Base-by-base conservation (phyloP, 805 yeast species). In the Candida pseudoglaebosa region DNA sequence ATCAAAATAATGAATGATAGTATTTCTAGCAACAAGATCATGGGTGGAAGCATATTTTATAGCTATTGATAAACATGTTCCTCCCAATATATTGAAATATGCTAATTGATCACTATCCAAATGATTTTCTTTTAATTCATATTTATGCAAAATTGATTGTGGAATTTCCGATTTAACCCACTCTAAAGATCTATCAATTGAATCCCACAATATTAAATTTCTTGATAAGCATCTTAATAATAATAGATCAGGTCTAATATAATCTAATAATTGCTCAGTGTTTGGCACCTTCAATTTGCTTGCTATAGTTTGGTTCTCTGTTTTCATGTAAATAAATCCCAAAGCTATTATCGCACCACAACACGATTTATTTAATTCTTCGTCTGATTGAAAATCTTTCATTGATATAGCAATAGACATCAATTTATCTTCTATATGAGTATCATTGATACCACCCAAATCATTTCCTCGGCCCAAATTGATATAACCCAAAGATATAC, bases 401-500 rank as follows among this genome's bases (percentile, higher is more conserved):
- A 75, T 69, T 4, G 80, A 69, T 1, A 72, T 65, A 0, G 88
- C 86, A 40, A 77, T 62, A 0, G 78, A 65, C 30, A 82, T 54
- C 24, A 88, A 61, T 35, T 64, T 67, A 42, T 82, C 88, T 17
- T 80, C 75, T 4, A 84, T 73, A 48, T 73, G 80, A 0, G 82
- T 70, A 52, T 83, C 93, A 43, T 74, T 74, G 32, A 78, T 57
- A 0, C 80, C 80, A 34, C 73, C 64, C 35, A 82, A 58, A 42
- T 74, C 77, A 37, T 74, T 73, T 1, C 93, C 95, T 40, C 77
- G 75, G 0, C 95, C 96, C 21, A 89, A 57, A 51, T 90, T 89
- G 12, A 89, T 80, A 40, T 81, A 75, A 0, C 99, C 99, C 13
- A 90, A 60, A 0, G 95, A 78, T 30, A 91, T 75, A 0, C 99